Evolutionary conservation across 345 rosid genomes (phyloP).

Genomic region (Rhodomyrtus tomentosa): DNA sequence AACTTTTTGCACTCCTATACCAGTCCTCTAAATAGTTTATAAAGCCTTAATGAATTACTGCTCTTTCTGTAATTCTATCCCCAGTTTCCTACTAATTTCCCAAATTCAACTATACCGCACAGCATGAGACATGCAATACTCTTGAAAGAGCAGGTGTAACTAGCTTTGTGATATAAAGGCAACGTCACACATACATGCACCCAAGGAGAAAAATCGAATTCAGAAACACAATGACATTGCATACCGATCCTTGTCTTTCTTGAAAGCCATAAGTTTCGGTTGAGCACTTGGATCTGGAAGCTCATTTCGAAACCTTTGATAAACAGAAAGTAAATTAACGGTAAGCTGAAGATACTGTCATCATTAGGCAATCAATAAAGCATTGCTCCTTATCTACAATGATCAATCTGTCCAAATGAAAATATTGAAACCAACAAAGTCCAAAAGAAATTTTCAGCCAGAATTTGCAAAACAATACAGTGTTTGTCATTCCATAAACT

Average conservation of each 20-base stretch:
- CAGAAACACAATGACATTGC: not conserved
- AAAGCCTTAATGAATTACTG: not conserved
- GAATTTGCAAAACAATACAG: not conserved
- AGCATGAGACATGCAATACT: not conserved
- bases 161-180: not conserved
- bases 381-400: not conserved
- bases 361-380: not conserved
- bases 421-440: not conserved
- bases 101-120: not conserved
- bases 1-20: not conserved
- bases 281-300: conserved; percentile 96
- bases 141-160: not conserved
- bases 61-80: not conserved
- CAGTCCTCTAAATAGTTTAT: not conserved
- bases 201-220: not conserved
- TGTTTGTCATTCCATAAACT: not conserved
- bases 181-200: not conserved
- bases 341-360: not conserved
- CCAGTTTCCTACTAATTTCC: not conserved
- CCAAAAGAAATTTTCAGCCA: not conserved
- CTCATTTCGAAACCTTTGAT: conserved; percentile 82
- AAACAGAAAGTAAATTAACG: not conserved
- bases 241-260: conserved; percentile 85
- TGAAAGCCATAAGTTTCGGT: conserved; percentile 72
- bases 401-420: not conserved